A percentile compares a stretch with the other conserved stretches of the same genome.
Conservation (phyloP, 2,329 filamentous ascomycete species). For the Trichoderma simmonsii region DNA sequence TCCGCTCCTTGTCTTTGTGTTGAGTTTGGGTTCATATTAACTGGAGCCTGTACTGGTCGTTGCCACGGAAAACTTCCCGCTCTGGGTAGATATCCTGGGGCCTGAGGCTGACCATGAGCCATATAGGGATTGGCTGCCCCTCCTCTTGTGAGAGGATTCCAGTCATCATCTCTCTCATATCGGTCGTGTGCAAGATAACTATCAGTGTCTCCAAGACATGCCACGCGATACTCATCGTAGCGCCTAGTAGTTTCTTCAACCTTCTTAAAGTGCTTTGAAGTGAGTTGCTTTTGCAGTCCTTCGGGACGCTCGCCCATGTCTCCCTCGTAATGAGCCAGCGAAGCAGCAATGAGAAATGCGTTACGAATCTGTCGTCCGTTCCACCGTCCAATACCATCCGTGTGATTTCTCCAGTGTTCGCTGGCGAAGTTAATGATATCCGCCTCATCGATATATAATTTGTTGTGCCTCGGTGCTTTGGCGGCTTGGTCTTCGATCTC, state of each 20-base stretch:
- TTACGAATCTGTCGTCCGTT: slow-evolving; percentile 24
- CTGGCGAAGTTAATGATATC: not conserved
- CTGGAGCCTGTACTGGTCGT: not conserved
- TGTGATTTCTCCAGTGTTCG: not conserved
- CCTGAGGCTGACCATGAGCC: not conserved
- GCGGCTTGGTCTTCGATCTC: slow-evolving; percentile 20
- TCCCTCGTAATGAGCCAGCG: slow-evolving; percentile 10
- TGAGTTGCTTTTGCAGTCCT: slow-evolving; percentile 7
- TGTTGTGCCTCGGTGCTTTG: slow-evolving; percentile 9
- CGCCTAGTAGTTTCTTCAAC: slow-evolving; percentile 9
- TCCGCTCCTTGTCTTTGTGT: not conserved
- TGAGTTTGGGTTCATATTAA: slow-evolving; percentile 3
- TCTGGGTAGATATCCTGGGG: not conserved
- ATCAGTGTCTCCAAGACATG: slow-evolving; percentile 1
- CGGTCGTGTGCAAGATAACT: slow-evolving; percentile 9
- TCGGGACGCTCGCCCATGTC: not conserved
- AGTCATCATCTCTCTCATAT: slow-evolving; percentile 9
- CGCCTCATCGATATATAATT: not conserved
- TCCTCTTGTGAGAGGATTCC: not conserved
- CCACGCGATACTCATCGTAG: slow-evolving; percentile 9
- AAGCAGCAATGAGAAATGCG: slow-evolving; percentile 18
- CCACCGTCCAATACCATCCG: slow-evolving; percentile 14
- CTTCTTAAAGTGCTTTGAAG: slow-evolving; percentile 9
- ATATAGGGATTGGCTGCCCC: not conserved
- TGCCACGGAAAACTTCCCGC: slow-evolving; percentile 1